phyloP scores from a whole-genome alignment of 495 filamentous ascomycete species.

The Trichoderma gamsii region DNA sequence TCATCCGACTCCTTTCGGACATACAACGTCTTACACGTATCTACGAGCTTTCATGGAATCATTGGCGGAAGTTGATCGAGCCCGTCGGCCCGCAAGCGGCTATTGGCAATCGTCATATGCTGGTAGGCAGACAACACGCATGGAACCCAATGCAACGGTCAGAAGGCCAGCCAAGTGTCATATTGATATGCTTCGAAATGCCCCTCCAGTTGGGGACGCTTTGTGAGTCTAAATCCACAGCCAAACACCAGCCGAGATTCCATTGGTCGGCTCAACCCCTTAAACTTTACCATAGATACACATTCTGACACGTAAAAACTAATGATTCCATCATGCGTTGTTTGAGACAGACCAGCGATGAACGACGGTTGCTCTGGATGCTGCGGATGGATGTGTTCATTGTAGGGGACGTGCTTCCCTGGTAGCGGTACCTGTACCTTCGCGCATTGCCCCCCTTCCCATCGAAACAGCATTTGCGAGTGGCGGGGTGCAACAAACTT shows the following conservation, averaged over 20 bases:
- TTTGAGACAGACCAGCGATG: background rate
- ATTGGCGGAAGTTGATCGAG: background rate
- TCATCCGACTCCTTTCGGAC: too few species aligned
- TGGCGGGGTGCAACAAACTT: constrained; percentile 14
- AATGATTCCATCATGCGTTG: background rate
- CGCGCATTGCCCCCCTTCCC: background rate
- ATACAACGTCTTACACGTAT: background rate
- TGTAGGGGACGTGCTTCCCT: background rate
- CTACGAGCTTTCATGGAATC: background rate
- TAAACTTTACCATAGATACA: background rate
- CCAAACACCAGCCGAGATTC: background rate
- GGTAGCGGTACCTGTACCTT: background rate
- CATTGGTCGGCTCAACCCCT: background rate
- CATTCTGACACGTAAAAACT: background rate
- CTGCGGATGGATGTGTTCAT: background rate
- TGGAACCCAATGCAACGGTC: background rate
- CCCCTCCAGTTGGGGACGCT: background rate
- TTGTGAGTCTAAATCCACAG: background rate
- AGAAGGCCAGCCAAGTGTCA: background rate
- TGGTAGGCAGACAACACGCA: background rate
- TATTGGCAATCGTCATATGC: background rate
- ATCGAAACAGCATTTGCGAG: background rate
- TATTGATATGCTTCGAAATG: background rate
- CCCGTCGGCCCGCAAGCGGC: constrained; percentile 7
- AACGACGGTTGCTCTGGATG: background rate